Conservation (phyloP, 1,139 yeast species). For the Komagataea norvegica region DNA sequence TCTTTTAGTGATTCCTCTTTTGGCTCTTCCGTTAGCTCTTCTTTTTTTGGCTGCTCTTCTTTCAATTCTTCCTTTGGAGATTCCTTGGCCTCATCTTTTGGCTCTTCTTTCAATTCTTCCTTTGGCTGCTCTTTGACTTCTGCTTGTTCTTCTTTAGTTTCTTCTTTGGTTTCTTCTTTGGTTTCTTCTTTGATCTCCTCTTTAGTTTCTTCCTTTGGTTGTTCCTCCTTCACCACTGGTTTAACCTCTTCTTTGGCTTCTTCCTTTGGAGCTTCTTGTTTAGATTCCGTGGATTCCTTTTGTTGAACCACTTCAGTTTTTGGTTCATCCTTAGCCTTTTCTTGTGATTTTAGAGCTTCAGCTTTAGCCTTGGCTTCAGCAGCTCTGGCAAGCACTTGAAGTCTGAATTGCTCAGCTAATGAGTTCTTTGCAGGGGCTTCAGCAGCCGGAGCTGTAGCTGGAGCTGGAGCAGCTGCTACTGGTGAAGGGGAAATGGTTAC, state of each 20-base stretch:
- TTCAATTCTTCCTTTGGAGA: slow-evolving; percentile 10
- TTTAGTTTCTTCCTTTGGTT: slow-evolving; percentile 1
- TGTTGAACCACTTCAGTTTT: slow-evolving; percentile 8
- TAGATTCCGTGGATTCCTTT: slow-evolving; percentile 3
- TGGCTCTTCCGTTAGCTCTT: slow-evolving; percentile 6
- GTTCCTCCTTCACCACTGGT: neutral
- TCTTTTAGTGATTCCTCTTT: slow-evolving; percentile 17
- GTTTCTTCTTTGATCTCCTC: slow-evolving; percentile 1
- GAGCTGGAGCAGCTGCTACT: slow-evolving; percentile 5
- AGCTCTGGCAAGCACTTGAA: slow-evolving; percentile 20
- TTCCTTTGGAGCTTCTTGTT: slow-evolving; percentile 12
- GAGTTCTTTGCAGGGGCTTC: slow-evolving; percentile 5
- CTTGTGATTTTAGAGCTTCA: slow-evolving; percentile 5
- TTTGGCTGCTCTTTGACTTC: slow-evolving; percentile 7
- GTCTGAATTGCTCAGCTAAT: slow-evolving; percentile 17
- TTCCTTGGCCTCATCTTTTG: slow-evolving; percentile 10
- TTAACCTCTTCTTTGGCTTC: slow-evolving; percentile 4
- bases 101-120: slow-evolving; percentile 15
- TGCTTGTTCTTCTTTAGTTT: slow-evolving; percentile 18
- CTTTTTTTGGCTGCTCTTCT: slow-evolving; percentile 11
- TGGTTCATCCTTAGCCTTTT: slow-evolving; percentile 9
- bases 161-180: slow-evolving; percentile 12
- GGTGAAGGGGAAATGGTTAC: slow-evolving; percentile 1
- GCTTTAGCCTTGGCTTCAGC: slow-evolving; percentile 13
- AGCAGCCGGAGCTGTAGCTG: slow-evolving; percentile 1